Evolutionary conservation across 129 eudicot genomes (phyloP).

Genomic region (Artemisia tridentata): DNA sequence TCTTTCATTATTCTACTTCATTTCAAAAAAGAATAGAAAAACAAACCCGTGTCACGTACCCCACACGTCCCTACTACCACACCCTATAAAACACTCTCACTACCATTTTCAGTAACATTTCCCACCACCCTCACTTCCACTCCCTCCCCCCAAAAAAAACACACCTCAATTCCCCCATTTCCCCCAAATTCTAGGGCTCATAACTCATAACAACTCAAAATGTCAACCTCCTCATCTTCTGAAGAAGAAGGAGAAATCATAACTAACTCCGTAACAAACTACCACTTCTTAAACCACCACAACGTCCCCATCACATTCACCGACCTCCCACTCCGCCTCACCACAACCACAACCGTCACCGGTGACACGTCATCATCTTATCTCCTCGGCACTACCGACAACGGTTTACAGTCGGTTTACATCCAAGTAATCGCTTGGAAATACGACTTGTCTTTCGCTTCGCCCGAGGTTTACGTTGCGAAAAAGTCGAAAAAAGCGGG

Average conservation of each 20-base stretch:
- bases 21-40: too few relatives aligned
- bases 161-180: neutral
- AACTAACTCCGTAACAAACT: conserved; percentile 46
- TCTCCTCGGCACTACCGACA: conserved; percentile 46
- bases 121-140: too few relatives aligned
- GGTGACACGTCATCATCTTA: conserved; percentile 18
- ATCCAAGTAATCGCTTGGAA: conserved; percentile 68
- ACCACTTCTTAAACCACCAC: conserved; percentile 33
- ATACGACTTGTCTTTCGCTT: conserved; percentile 40
- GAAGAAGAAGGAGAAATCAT: conserved; percentile 72
- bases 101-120: too few relatives aligned
- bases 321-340: conserved; percentile 49
- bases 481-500: neutral
- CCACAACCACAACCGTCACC: conserved; percentile 14
- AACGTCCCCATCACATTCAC: conserved; percentile 46
- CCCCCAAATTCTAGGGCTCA: conserved; percentile 23
- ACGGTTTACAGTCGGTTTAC: conserved; percentile 38
- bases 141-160: too few relatives aligned
- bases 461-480: conserved; percentile 49
- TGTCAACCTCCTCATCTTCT: conserved; percentile 42
- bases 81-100: too few relatives aligned
- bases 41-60: too few relatives aligned
- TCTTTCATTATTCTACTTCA: too few relatives aligned
- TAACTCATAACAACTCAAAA: too few relatives aligned
- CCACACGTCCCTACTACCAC: too few relatives aligned